phyloP scores from a whole-genome alignment of 257 asterid species.

The Agastache rugosa region DNA sequence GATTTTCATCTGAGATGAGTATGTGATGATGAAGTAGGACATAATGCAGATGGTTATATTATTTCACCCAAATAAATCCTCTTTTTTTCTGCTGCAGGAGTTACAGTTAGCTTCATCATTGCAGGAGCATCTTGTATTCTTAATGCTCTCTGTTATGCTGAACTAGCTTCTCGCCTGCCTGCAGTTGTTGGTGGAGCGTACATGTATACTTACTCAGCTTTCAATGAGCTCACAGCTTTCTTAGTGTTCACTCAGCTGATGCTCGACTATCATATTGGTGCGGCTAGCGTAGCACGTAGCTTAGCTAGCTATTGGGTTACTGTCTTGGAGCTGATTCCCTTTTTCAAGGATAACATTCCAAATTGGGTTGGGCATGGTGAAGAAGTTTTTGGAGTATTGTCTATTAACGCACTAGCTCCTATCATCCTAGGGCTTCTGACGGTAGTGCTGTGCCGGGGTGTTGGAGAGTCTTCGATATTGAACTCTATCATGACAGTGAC shows the following conservation, averaged over 20 bases:
- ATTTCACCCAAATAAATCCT: conserved; percentile 30
- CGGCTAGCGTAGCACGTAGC: conserved; percentile 98
- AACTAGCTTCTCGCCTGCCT: conserved; percentile 91
- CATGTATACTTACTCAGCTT: conserved; percentile 87
- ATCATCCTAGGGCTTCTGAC: conserved; percentile 72
- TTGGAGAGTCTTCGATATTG: conserved; percentile 88
- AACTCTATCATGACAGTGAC: conserved; percentile 80
- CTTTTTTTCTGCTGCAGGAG: conserved; percentile 62
- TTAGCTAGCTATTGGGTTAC: conserved; percentile 82
- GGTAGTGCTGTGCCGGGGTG: conserved; percentile 81
- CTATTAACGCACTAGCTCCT: conserved; percentile 86
- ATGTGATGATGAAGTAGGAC: conserved; percentile 4
- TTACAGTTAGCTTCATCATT: conserved; percentile 79
- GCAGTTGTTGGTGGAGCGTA: conserved; percentile 99
- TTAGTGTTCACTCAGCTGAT: conserved; percentile 91
- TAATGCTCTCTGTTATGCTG: conserved; percentile 95
- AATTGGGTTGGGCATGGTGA: conserved; percentile 94
- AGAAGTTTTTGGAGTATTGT: conserved; percentile 68
- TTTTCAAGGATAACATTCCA: conserved; percentile 70
- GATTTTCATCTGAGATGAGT: not conserved
- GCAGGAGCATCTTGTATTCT: conserved; percentile 89
- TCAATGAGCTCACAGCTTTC: conserved; percentile 94
- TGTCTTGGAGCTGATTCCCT: conserved; percentile 80
- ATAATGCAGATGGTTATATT: conserved; percentile 17
- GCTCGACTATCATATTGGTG: conserved; percentile 97